These are phyloP conservation scores for Botryotinia narcissicola DNA, from an alignment of 2,329 filamentous ascomycete species.

Conservation along the genomic window DNA sequence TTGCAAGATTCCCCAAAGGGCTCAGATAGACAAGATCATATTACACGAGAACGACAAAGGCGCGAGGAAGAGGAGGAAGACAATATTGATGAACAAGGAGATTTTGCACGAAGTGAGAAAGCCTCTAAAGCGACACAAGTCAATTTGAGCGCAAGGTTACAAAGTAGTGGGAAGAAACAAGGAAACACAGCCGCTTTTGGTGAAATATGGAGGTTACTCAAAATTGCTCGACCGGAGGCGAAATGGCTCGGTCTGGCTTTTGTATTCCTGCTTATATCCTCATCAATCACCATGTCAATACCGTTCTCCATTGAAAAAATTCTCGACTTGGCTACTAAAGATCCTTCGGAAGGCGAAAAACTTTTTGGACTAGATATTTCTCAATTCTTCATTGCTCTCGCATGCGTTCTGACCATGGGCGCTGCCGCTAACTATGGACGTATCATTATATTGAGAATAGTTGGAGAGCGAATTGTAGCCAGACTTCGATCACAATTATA, in stretches of 20 bases:
- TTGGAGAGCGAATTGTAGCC: conserved; percentile 92
- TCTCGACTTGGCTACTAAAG: conserved; percentile 82
- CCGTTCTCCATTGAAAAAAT: conserved; percentile 97
- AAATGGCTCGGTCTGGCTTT: conserved; percentile 78
- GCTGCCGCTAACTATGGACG: conserved; percentile 90
- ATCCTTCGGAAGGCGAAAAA: conserved; percentile 60
- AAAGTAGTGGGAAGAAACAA: conserved; percentile 65
- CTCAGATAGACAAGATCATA: conserved; percentile 37
- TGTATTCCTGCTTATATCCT: conserved; percentile 81
- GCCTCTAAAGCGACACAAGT: conserved; percentile 84
- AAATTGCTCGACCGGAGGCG: conserved; percentile 82
- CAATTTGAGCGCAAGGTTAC: conserved; percentile 82
- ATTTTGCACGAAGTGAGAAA: conserved; percentile 74
- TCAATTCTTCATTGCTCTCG: conserved; percentile 86
- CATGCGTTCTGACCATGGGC: conserved; percentile 72
- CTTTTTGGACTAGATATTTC: conserved; percentile 82
- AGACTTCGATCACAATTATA: conserved; percentile 87
- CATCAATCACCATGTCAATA: conserved; percentile 90
- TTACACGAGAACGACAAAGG: conserved; percentile 40
- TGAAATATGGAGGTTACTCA: conserved; percentile 84
- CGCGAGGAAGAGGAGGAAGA: conserved; percentile 45
- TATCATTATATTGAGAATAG: conserved; percentile 88
- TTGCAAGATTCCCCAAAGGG: conserved; percentile 28
- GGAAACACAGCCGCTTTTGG: conserved; percentile 58
- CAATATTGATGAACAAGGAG: conserved; percentile 50